These are phyloP conservation scores for Candida buenavistaensis DNA, from an alignment of 1,139 yeast genomes.

Conservation along the genomic window DNA sequence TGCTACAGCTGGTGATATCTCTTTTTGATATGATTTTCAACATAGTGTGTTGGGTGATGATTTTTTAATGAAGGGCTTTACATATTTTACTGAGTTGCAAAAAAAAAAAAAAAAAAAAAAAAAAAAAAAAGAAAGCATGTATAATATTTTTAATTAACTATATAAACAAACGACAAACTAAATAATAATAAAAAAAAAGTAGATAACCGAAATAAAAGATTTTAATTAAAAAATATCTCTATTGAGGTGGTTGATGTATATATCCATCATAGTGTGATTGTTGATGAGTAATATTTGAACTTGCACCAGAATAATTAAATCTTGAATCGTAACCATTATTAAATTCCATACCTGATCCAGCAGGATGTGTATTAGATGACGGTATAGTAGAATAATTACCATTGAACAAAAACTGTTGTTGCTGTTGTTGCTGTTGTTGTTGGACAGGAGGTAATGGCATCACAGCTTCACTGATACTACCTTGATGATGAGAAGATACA, in stretches of 20 bases:
- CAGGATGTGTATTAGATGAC: slow-evolving; percentile 13
- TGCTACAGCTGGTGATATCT: too few relatives aligned
- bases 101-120: too few relatives aligned
- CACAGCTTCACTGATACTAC: slow-evolving; percentile 2
- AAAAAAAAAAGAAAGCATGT: too few relatives aligned
- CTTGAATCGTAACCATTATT: slow-evolving; percentile 14
- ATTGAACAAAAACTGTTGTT: slow-evolving; percentile 7
- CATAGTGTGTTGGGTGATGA: too few relatives aligned
- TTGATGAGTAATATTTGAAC: slow-evolving; percentile 4
- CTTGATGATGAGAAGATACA: slow-evolving; percentile 9
- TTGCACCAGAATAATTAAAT: slow-evolving; percentile 1
- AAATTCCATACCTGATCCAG: slow-evolving; percentile 19
- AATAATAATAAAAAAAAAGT: not conserved
- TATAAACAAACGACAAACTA: too few relatives aligned
- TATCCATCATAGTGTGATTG: slow-evolving; percentile 17
- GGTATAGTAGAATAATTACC: slow-evolving; percentile 5
- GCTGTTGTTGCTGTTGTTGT: slow-evolving; percentile 11
- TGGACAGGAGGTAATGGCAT: slow-evolving; percentile 6
- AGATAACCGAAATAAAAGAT: not conserved
- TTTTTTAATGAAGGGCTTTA: too few relatives aligned
- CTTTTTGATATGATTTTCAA: too few relatives aligned
- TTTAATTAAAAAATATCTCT: not conserved
- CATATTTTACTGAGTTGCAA: too few relatives aligned
- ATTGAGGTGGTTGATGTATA: slow-evolving; percentile 13
- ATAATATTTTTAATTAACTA: too few relatives aligned